Evolutionary conservation across 148 eudicot genomes (phyloP).

Genomic region (Diospyros kaki): DNA sequence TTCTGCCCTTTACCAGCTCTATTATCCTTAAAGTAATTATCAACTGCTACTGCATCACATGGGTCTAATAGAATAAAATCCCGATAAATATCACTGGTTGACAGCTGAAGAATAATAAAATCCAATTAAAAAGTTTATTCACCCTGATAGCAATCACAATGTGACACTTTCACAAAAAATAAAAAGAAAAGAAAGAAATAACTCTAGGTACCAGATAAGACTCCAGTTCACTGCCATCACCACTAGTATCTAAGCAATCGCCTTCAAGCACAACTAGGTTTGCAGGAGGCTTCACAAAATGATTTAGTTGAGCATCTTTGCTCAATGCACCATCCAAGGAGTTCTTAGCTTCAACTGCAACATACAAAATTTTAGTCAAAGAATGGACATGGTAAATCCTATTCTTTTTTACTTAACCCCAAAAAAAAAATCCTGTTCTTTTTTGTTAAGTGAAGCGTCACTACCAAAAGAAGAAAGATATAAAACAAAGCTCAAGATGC

Average conservation of each 20-base stretch:
- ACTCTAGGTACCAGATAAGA: conserved; percentile 66
- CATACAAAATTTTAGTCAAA: conserved; percentile 16
- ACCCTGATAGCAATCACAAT: background rate
- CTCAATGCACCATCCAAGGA: conserved; percentile 43
- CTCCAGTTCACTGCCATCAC: conserved; percentile 80
- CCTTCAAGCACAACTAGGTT: conserved; percentile 92
- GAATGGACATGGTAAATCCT: background rate
- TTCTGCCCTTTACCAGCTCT: conserved; percentile 44
- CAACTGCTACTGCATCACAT: conserved; percentile 47
- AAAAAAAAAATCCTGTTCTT: too few relatives aligned
- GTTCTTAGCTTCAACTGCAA: conserved; percentile 70
- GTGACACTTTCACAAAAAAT: background rate
- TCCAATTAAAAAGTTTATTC: background rate
- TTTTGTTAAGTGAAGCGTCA: too few relatives aligned
- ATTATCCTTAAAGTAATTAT: conserved; percentile 39
- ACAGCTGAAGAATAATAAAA: conserved; percentile 53
- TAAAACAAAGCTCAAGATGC: too few relatives aligned
- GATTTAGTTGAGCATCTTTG: conserved; percentile 37
- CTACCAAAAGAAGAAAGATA: too few relatives aligned
- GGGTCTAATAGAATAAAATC: conserved; percentile 81
- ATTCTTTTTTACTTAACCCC: background rate
- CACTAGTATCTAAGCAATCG: conserved; percentile 76
- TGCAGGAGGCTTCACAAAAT: conserved; percentile 65
- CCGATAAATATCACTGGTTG: conserved; percentile 58
- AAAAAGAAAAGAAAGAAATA: background rate